Base-by-base conservation (phyloP, 1,284 basidiomycete genomes). In the Mycosarcoma mackinlayi region DNA sequence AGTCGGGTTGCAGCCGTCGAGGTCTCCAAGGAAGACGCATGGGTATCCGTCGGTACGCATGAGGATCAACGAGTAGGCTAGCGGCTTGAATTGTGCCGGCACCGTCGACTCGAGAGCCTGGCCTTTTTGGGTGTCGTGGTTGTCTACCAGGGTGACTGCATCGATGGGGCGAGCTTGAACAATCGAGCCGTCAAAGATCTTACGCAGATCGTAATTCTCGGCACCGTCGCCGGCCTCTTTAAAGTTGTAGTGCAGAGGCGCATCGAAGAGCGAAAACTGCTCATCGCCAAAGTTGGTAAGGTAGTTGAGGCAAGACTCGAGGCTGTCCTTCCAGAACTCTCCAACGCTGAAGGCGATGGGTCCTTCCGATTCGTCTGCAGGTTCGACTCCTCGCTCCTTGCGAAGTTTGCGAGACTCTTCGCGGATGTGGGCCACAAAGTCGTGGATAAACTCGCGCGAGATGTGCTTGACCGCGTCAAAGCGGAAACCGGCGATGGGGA, bases 11-110 rank as follows among this genome's bases (percentile, higher is more conserved):
- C 72, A 76, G 13, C 87, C 87, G 73, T 87, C 92, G 23, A 95
- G 81, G 83, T 97, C 94, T 8, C 93, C 93, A 67, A 93, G 93
- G 84, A 97, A 97, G 28, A 96, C 89, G 77, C 93, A 94, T 87
- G 94, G 94, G 83, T 94, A 89, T n/a, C 94, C 94, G 55, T 88
- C 86, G 19, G 86, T 85, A 62, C 93, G 88, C 37, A 96, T 86
- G 33, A 97, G 86, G 79, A 95, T 94, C 48, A 97, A 83, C 1
- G 93, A 88, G 83, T 97, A 96, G 5, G 87, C 87, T 6, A 88
- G 81, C 0, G 87, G 87, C 73, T 88, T 88, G 84, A 88, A 88
- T 47, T 81, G 79, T 0, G 86, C 80, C 5, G 84, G 84, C 5
- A 88, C 86, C 80, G 86, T 86, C 51, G 85, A 85, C 63, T 88